These are phyloP conservation scores for Neurospora hispaniola DNA, from an alignment of 495 filamentous ascomycete species.

Conservation along the genomic window DNA sequence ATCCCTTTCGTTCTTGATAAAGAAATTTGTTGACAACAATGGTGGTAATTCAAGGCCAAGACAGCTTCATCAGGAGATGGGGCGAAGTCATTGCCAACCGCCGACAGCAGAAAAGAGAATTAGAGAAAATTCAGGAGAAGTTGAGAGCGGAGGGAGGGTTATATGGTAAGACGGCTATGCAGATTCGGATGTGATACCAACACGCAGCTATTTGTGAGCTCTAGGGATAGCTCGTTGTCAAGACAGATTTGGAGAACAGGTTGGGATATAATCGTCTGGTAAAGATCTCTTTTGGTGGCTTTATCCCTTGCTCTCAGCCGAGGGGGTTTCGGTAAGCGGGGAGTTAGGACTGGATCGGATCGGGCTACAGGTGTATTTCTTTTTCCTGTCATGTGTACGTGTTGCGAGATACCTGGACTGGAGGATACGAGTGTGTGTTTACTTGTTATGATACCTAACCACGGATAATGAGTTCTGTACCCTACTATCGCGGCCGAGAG, in stretches of 20 bases:
- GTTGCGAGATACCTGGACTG: background rate
- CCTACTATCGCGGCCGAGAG: background rate
- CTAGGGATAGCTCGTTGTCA: too few species aligned
- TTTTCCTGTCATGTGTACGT: background rate
- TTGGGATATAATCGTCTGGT: background rate
- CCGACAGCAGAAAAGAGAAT: slow-evolving; percentile 13
- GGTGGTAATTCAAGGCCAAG: slow-evolving; percentile 10
- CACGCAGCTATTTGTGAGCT: too few species aligned
- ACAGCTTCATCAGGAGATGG: slow-evolving; percentile 25
- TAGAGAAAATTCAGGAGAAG: slow-evolving; percentile 22
- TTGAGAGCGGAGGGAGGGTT: slow-evolving; percentile 12
- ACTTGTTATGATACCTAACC: background rate
- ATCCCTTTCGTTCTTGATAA: too few species aligned
- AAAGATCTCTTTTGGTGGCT: background rate
- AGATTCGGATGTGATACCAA: slow-evolving; percentile 7
- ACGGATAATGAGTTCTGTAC: too few species aligned
- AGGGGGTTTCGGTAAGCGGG: background rate
- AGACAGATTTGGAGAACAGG: background rate
- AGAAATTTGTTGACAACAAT: background rate
- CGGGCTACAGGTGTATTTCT: background rate
- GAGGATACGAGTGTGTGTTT: background rate
- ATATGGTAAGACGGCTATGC: slow-evolving; percentile 19
- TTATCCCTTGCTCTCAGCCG: background rate
- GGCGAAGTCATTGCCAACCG: slow-evolving; percentile 24
- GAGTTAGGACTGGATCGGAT: background rate